A percentile compares a stretch with the other conserved stretches of the same genome.
phyloP scores from a whole-genome alignment of 108 stramenopile genomes.

The Nitzschia inconspicua region DNA sequence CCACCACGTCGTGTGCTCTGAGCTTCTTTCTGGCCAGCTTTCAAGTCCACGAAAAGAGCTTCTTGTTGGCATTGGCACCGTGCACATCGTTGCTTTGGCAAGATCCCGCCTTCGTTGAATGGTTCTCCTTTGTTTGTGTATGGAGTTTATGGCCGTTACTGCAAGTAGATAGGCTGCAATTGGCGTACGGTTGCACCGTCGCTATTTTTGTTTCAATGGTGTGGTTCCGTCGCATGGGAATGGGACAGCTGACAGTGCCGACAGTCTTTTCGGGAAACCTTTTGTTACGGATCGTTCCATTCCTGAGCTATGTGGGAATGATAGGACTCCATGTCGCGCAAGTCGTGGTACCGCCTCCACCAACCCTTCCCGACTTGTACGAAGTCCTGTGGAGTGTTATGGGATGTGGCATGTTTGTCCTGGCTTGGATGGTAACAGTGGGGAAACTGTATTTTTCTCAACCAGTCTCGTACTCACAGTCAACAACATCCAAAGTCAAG shows the following conservation, averaged over 20 bases:
- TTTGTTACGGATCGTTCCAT: conserved; percentile 23
- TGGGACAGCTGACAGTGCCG: conserved; percentile 5
- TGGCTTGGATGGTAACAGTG: conserved; percentile 31
- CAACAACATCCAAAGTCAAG: neutral
- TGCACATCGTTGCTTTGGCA: conserved; percentile 55
- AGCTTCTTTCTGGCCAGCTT: conserved; percentile 93
- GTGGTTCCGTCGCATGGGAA: conserved; percentile 6
- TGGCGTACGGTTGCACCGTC: conserved; percentile 57
- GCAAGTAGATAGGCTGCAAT: conserved; percentile 59
- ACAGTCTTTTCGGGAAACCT: conserved; percentile 12
- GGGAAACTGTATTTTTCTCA: conserved; percentile 10
- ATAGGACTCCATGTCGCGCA: conserved; percentile 50
- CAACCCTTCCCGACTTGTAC: conserved; percentile 65
- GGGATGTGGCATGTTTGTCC: conserved; percentile 63
- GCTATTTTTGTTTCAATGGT: conserved; percentile 44
- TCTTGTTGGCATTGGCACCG: conserved; percentile 82
- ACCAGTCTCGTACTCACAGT: no score
- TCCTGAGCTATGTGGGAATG: conserved; percentile 38
- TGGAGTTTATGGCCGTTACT: conserved; percentile 80
- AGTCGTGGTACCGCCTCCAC: conserved; percentile 33
- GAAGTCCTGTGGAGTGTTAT: conserved; percentile 72
- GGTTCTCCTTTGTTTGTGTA: conserved; percentile 61
- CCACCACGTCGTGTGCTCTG: conserved; percentile 54
- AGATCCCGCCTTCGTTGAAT: conserved; percentile 49
- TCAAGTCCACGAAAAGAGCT: conserved; percentile 96